These are phyloP conservation scores for Trypanosoma congolense DNA, from an alignment of 208 protist species.

Conservation along the genomic window DNA sequence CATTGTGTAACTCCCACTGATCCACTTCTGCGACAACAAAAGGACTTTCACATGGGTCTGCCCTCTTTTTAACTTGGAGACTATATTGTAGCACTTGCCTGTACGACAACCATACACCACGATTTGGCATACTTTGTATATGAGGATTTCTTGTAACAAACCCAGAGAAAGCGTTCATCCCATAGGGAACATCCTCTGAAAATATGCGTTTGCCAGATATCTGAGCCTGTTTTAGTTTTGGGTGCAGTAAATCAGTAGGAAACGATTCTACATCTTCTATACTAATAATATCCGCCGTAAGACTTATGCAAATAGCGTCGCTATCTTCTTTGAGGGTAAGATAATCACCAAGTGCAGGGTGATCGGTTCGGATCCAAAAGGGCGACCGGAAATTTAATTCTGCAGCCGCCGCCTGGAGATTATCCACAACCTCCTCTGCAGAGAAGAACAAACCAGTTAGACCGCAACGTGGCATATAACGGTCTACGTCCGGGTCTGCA, in stretches of 20 bases:
- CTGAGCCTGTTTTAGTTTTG: slow-evolving; percentile 23
- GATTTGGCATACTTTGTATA: slow-evolving; percentile 50
- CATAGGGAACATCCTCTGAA: slow-evolving; percentile 36
- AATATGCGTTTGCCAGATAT: slow-evolving; percentile 5
- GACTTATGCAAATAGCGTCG: slow-evolving; percentile 76
- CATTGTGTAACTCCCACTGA: slow-evolving; percentile 85
- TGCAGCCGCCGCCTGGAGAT: slow-evolving; percentile 68
- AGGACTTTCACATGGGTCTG: slow-evolving; percentile 17
- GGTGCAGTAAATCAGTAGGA: slow-evolving; percentile 43
- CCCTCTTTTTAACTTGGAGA: slow-evolving; percentile 33
- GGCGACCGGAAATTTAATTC: slow-evolving; percentile 74
- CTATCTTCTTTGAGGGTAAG: slow-evolving; percentile 64
- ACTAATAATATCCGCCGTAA: slow-evolving; percentile 59
- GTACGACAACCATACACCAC: slow-evolving; percentile 80
- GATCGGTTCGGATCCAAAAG: slow-evolving; percentile 73
- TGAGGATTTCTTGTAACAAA: slow-evolving; percentile 64
- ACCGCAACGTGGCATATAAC: slow-evolving; percentile 61
- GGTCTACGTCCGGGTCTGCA: slow-evolving; percentile 12
- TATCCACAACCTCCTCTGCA: slow-evolving; percentile 85
- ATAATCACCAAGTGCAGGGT: slow-evolving; percentile 64
- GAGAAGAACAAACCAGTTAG: slow-evolving; percentile 77
- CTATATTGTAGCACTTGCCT: slow-evolving; percentile 71
- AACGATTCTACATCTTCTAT: slow-evolving; percentile 54
- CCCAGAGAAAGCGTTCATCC: slow-evolving; percentile 84
- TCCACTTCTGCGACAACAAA: slow-evolving; percentile 73